Evolutionary conservation across 169 alveolate species (phyloP), one percentile per base, ranked within the genome.

Genomic region (Toxoplasma gondii): DNA sequence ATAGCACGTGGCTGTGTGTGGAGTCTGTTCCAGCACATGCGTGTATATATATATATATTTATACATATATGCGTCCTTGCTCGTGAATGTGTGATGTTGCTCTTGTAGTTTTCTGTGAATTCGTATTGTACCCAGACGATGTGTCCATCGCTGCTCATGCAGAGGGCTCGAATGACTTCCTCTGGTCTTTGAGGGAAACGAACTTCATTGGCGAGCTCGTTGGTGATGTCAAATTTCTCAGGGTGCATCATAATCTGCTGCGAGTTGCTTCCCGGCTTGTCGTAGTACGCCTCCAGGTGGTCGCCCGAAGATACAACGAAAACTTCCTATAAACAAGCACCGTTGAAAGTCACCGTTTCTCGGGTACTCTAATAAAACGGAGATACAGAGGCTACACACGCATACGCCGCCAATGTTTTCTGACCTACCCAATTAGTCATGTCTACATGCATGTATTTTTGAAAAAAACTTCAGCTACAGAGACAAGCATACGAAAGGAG

Each of bases 121-220:
- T 4, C 74, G 74, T 16, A 22, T 36, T 49, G 31, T 91, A 94
- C 96, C 96, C 96, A 94, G 34, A 91, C 96, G 64, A 94, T 88
- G 91, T 91, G 94, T 36, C 96, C 96, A 53, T 94, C 96, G 78
- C 90, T 90, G 64, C 93, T 94, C 95, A 94, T 94, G 95, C 95
- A 91, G 27, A 94, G 95, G 38, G 96, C 94, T 45, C 95, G 95
- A 74, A 94, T 86, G 74, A 92, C 96, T 92, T 94, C 96, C 67
- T 94, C 82, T 4, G 94, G 92, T 19, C 93, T 78, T 24, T 58
- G 92, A 2, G 95, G 86, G 27, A 44, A 91, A 16, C 83, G 88
- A 10, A 44, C 39, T 24, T 58, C 93, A 34, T 53, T 67, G 41
- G 67, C 82, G 39, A 91, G 92, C 49, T 84, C 96, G n/a, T 83